Evolutionary conservation across 2,329 filamentous ascomycete genomes (phyloP).

Genomic region (Stromatinia cepivora): DNA sequence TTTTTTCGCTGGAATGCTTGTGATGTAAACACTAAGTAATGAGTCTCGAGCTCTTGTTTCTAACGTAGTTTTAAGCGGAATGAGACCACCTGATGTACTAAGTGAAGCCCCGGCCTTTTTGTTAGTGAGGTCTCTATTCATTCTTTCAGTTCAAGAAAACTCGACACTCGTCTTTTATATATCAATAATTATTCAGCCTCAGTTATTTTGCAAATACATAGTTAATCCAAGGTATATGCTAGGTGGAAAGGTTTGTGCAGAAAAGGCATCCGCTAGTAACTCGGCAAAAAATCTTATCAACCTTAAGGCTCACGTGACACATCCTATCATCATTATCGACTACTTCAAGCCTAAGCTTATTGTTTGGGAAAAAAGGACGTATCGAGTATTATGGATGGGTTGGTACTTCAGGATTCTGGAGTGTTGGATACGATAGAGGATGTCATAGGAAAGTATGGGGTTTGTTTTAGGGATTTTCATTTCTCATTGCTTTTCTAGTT

Average conservation of each 20-base stretch:
- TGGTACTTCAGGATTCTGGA: background rate
- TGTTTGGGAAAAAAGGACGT: background rate
- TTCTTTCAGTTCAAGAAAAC: background rate
- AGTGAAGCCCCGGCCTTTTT: background rate
- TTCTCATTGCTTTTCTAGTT: constrained; percentile 35
- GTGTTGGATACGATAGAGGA: background rate
- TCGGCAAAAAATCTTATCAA: background rate
- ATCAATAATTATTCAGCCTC: background rate
- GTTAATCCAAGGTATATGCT: background rate
- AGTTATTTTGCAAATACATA: background rate
- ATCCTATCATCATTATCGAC: background rate
- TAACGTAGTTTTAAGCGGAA: constrained; percentile 64
- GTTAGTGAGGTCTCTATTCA: background rate
- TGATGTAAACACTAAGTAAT: constrained; percentile 65
- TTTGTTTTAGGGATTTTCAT: constrained; percentile 25
- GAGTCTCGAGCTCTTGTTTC: constrained; percentile 61
- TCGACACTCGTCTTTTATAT: background rate
- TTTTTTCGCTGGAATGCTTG: constrained; percentile 68
- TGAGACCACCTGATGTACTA: constrained; percentile 41
- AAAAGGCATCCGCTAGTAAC: constrained; percentile 7
- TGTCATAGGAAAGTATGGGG: background rate
- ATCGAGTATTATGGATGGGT: no score
- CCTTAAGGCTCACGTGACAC: constrained; percentile 9
- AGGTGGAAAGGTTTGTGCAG: background rate
- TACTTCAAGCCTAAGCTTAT: background rate